Evolutionary conservation across 306 rosid genomes (phyloP).

Genomic region (Cercis canadensis): DNA sequence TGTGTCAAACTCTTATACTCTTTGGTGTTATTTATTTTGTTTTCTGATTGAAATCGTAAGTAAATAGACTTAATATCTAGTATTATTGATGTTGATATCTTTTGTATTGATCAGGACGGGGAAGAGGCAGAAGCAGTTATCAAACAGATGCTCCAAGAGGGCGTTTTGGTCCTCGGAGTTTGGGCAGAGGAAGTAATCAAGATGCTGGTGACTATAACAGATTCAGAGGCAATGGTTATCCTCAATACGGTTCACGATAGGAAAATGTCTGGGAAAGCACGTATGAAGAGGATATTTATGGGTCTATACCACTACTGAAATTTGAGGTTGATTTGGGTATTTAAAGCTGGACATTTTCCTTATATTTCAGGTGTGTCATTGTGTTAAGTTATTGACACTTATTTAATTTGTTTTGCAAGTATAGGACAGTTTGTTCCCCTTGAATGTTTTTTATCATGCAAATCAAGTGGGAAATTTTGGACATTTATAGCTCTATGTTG

Average conservation of each 20-base stretch:
- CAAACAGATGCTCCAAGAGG: constrained; percentile 78
- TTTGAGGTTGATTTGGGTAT: constrained; percentile 45
- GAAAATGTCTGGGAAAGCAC: constrained; percentile 18
- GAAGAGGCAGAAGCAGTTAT: constrained; percentile 77
- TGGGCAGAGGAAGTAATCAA: constrained; percentile 69
- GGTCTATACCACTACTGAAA: constrained; percentile 32
- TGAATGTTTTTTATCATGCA: constrained; percentile 71
- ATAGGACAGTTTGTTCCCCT: constrained; percentile 50
- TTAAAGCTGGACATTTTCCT: constrained; percentile 45
- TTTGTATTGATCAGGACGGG: constrained; percentile 64
- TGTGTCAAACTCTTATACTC: neutral
- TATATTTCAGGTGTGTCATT: constrained; percentile 53
- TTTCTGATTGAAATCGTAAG: neutral
- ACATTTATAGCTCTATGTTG: constrained; percentile 19
- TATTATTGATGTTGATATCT: constrained; percentile 26
- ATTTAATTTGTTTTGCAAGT: constrained; percentile 48
- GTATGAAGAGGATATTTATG: constrained; percentile 27
- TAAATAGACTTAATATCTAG: neutral
- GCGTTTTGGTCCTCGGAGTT: constrained; percentile 67
- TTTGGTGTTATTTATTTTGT: constrained; percentile 1
- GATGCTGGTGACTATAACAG: constrained; percentile 64
- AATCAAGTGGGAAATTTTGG: constrained; percentile 71
- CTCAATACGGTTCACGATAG: constrained; percentile 75
- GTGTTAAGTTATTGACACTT: constrained; percentile 41
- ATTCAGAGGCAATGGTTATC: constrained; percentile 72